Percentiles rank a stretch among this genome's conserved stretches.
These are phyloP conservation scores for Spinellus fusiger DNA, from an alignment of 192 early-diverging fungal genomes.

Conservation along the genomic window DNA sequence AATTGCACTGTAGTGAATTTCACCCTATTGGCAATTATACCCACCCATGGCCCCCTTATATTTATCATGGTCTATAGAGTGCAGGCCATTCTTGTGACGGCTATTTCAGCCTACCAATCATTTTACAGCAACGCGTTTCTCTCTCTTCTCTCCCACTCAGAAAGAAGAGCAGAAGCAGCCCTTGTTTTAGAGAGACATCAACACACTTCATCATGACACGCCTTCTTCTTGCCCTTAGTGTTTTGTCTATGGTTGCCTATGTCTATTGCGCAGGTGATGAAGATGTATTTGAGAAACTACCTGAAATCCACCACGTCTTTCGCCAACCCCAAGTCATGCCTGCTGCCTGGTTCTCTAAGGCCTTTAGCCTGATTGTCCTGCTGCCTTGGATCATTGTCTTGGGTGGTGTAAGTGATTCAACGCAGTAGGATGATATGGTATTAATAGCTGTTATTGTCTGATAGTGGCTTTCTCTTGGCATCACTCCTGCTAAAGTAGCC, in stretches of 20 bases:
- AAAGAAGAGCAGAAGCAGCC: no score
- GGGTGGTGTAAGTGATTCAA: slow-evolving; percentile 31
- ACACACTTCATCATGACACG: neutral
- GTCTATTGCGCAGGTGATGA: slow-evolving; percentile 26
- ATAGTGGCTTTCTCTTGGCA: slow-evolving; percentile 40
- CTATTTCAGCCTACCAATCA: no score
- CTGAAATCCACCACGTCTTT: slow-evolving; percentile 49
- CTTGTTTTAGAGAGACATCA: no score
- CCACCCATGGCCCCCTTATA: no score
- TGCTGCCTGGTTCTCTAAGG: slow-evolving; percentile 31
- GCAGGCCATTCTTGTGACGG: no score
- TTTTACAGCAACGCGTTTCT: no score
- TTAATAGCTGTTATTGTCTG: neutral
- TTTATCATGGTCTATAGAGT: no score
- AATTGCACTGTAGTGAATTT: no score
- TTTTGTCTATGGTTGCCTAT: neutral
- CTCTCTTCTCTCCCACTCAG: no score
- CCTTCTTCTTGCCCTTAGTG: neutral
- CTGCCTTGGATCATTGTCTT: slow-evolving; percentile 37
- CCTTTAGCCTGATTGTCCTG: slow-evolving; percentile 35
- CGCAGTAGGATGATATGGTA: neutral
- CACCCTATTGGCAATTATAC: no score
- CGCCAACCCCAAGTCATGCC: slow-evolving; percentile 43
- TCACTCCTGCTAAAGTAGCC: slow-evolving; percentile 30
- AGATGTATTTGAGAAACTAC: slow-evolving; percentile 28